Evolutionary conservation across 2,329 filamentous ascomycete species (phyloP), one percentile per base, ranked within the genome.

Genomic region (Penicillium sp.): DNA sequence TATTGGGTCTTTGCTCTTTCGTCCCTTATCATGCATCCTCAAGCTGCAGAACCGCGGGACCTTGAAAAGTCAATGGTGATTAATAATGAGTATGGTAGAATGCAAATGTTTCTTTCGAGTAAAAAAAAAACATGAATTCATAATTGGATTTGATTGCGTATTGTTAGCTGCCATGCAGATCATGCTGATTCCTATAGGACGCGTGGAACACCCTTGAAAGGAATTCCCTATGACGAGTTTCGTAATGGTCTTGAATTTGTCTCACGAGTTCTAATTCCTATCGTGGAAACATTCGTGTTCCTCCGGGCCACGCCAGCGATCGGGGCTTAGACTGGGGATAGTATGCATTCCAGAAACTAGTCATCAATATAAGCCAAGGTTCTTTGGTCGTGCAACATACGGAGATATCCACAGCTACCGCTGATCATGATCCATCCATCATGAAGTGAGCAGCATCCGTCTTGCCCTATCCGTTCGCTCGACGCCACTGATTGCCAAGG

Each of bases 401-500:
- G 7, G 14, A 39, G 33, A 39, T 22, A 50, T 43, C 41, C 33
- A 43, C 24, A 19, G 14, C 29, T 26, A 44, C 14, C 41, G 29
- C 27, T 35, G 43, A 53, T 37, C 41, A 19, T 41, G 47, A 21
- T 33, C 29, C 16, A 53, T 53, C 22, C 21, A 37, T n/a, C 26
- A 46, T 37, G 10, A 41, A 48, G 52, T 51, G 61, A 62, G 51
- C 56, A 51, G 45, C 62, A 22, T 53, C 7, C 22, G 21, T 3
- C 22, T 64, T 60, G 39, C 64, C 56, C 44, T 53, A 44, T 63
- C 49, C 48, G 59, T 63, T 51, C 29, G 37, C 53, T 63, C 55
- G 35, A 62, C 56, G 56, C 58, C 59, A 56, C 52, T 49, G 33
- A 52, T 22, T 45, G 49, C 59, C 59, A 63, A 66, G 59, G 58